Conservation (phyloP, 345 rosid genomes). For the Luvunga scandens region DNA sequence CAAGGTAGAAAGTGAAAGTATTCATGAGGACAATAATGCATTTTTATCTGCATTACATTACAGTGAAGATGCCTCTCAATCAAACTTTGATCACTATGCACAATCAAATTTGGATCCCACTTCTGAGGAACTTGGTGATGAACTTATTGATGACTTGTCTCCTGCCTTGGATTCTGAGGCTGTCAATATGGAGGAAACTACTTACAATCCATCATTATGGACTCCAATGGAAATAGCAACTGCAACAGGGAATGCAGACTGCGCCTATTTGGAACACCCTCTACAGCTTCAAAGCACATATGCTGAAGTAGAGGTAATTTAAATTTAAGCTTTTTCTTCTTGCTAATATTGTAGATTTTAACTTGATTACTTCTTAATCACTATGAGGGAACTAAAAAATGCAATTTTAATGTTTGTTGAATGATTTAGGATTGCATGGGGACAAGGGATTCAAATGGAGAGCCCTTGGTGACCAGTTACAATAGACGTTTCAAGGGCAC, state of each 20-base stretch:
- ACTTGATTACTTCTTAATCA: not conserved
- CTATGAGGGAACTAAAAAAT: not conserved
- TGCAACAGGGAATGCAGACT: conserved; percentile 72
- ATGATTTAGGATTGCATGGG: conserved; percentile 56
- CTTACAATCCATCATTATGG: conserved; percentile 73
- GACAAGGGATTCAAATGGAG: conserved; percentile 73
- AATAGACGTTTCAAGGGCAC: conserved; percentile 88
- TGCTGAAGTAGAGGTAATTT: conserved; percentile 75
- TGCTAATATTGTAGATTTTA: not conserved
- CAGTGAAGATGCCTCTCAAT: conserved; percentile 22
- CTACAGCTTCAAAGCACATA: conserved; percentile 77
- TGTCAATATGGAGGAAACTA: conserved; percentile 26
- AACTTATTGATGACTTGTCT: conserved; percentile 33
- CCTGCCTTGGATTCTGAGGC: conserved; percentile 32
- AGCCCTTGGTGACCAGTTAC: conserved; percentile 87
- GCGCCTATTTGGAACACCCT: conserved; percentile 57
- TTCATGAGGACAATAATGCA: conserved; percentile 43
- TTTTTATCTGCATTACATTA: conserved; percentile 53
- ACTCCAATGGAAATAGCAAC: conserved; percentile 74
- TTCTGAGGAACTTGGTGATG: conserved; percentile 17
- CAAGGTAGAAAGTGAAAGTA: conserved; percentile 27
- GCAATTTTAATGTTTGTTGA: not conserved
- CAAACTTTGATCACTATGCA: conserved; percentile 5
- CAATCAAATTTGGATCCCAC: conserved; percentile 22
- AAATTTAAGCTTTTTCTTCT: conserved; percentile 9